Evolutionary conservation across 306 rosid species (phyloP).

Genomic region (Trifolium pratense): DNA sequence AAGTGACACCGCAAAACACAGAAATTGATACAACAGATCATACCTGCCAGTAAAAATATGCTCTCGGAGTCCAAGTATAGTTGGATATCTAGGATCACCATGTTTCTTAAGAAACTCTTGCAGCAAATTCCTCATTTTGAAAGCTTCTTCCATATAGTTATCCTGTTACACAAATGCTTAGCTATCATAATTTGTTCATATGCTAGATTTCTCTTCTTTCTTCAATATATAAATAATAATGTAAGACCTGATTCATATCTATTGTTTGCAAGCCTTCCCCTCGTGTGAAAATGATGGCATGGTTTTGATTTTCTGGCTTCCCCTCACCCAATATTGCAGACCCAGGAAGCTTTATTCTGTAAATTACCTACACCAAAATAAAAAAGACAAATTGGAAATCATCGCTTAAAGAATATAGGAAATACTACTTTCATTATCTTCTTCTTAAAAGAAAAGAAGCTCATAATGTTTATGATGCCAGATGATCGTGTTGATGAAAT

Average conservation of each 20-base stretch:
- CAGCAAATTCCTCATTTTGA: constrained; percentile 96
- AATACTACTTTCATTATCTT: constrained; percentile 9
- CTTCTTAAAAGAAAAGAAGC: constrained; percentile 27
- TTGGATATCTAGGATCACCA: constrained; percentile 76
- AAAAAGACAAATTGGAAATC: constrained; percentile 38
- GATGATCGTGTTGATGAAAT: constrained; percentile 30
- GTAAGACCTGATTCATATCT: constrained; percentile 93
- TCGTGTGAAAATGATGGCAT: constrained; percentile 96
- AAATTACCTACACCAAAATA: constrained; percentile 66
- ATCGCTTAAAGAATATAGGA: constrained; percentile 30
- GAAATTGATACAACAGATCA: constrained; percentile 37
- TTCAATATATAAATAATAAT: constrained; percentile 20
- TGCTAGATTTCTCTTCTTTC: neutral
- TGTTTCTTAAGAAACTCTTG: constrained; percentile 75
- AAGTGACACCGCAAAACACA: constrained; percentile 33
- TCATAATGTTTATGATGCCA: constrained; percentile 9
- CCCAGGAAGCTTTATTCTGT: constrained; percentile 94
- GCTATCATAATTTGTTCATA: constrained; percentile 29
- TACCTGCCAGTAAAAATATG: constrained; percentile 98
- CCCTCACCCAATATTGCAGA: constrained; percentile 95
- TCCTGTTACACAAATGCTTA: constrained; percentile 62
- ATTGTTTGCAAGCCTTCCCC: constrained; percentile 98
- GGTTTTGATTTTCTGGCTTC: constrained; percentile 98
- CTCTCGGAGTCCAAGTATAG: constrained; percentile 97
- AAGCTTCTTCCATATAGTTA: constrained; percentile 97